phyloP scores from a whole-genome alignment of 331 rosid genomes.

The Quercus tomentella region DNA sequence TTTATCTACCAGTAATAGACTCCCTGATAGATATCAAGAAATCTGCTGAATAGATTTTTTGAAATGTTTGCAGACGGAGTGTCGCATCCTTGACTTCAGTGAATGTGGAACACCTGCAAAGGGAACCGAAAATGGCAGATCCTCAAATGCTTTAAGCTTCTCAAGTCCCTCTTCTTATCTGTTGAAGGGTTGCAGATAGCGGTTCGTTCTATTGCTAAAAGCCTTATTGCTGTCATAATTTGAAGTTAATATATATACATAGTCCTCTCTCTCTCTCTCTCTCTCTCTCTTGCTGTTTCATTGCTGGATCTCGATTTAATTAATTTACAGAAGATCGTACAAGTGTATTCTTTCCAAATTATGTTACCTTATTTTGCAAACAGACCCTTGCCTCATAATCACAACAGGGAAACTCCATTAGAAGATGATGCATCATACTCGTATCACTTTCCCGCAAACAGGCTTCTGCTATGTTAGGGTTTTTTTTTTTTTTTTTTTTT shows the following conservation, averaged over 20 bases:
- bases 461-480: too few relatives aligned
- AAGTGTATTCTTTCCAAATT: not conserved
- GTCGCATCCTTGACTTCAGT: slow-evolving; percentile 86
- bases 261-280: slow-evolving; percentile 15
- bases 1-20: not conserved
- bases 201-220: slow-evolving; percentile 3
- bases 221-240: slow-evolving; percentile 1
- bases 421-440: not conserved
- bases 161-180: slow-evolving; percentile 79
- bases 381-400: not conserved
- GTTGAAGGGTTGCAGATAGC: slow-evolving; percentile 76
- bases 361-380: not conserved
- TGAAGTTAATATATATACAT: slow-evolving; percentile 17
- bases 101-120: slow-evolving; percentile 83
- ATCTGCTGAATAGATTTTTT: not conserved
- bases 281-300: not conserved
- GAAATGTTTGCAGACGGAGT: slow-evolving; percentile 52
- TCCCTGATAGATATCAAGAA: not conserved
- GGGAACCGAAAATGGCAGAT: slow-evolving; percentile 47
- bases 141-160: slow-evolving; percentile 36
- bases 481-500: not conserved
- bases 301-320: not conserved
- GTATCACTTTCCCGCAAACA: not conserved
- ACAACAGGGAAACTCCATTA: not conserved
- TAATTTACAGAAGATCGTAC: slow-evolving; percentile 2